Evolutionary conservation across 2,329 filamentous ascomycete species (phyloP), one percentile per base, ranked within the genome.

Genomic region (Cercospora nicotianae): DNA sequence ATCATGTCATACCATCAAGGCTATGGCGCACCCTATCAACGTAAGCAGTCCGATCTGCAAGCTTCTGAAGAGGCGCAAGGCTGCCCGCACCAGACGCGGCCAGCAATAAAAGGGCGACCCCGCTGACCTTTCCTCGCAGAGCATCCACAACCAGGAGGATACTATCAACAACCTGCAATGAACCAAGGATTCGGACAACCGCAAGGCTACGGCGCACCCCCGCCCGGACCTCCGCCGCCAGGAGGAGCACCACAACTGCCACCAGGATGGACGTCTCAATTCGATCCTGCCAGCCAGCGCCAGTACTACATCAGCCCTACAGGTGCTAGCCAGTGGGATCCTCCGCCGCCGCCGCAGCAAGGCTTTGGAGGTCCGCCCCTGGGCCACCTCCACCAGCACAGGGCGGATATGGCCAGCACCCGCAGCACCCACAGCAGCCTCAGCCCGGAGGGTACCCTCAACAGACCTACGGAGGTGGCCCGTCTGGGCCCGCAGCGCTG

Each of bases 401-500:
- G 23, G 72, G 65, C 23, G 67, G 67, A 12, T 65, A 65, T 33
- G 63, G 60, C 31, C 72, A 67, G 4, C 61, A 67, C 23, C 67
- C 67, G 23, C 72, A 67, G 6, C 61, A 67, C 23, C 67, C 67
- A 28, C 66, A 70, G 33, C 66, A 67, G 48, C 20, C 53, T 57
- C 60, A 53, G 30, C 64, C 51, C 10, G 68, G 68, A 20, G 65
- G 66, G 9, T 70, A 71, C 20, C 65, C 68, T 55, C 64, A 67
- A 31, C 69, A 69, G 20, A 28, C n/a, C 30, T 68, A 68, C 53
- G 68, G 65, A 20, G 70, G 67, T n/a, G 67, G 67, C 16, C 67
- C 67, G 18, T 60, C 69, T 23, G 76, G 75, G 5, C 83, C 86
- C 51, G 87, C 90, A 10, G 87, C 89, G 0, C 85, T 87, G 10